Conservation (phyloP, 2,329 filamentous ascomycete species). For the Talaromyces sp. region DNA sequence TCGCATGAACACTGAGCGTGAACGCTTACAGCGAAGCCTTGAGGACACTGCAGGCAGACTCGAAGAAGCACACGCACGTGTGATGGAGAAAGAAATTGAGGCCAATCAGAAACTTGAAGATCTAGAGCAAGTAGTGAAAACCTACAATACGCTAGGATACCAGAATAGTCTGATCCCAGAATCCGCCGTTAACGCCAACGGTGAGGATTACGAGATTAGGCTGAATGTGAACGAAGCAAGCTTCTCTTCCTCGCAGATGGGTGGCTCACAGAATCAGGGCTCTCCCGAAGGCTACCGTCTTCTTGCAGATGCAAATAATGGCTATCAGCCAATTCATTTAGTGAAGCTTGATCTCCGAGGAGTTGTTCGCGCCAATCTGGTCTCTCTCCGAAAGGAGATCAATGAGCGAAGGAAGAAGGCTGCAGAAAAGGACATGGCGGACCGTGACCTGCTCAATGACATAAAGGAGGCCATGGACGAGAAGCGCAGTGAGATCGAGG, state of each 20-base stretch:
- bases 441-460: conserved; percentile 86
- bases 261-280: conserved; percentile 45
- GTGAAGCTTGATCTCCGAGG: conserved; percentile 85
- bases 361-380: conserved; percentile 71
- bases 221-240: conserved; percentile 77
- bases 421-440: conserved; percentile 88
- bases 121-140: conserved; percentile 81
- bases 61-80: conserved; percentile 77
- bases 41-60: conserved; percentile 69
- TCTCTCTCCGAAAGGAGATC: conserved; percentile 78
- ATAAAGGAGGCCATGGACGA: conserved; percentile 97
- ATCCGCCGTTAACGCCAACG: conserved; percentile 79
- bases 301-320: conserved; percentile 72
- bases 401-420: conserved; percentile 78
- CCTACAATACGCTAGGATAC: conserved; percentile 91
- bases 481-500: conserved; percentile 86
- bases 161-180: conserved; percentile 85
- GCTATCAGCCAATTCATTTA: conserved; percentile 84
- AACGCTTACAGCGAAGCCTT: conserved; percentile 83
- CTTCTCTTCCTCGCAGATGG: conserved; percentile 61
- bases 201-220: conserved; percentile 75
- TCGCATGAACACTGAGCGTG: conserved; percentile 93
- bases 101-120: conserved; percentile 82
- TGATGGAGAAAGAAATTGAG: conserved; percentile 81
- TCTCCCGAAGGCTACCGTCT: conserved; percentile 64